Percentiles rank a stretch among this genome's conserved stretches.
Evolutionary conservation across 2,329 filamentous ascomycete species (phyloP).

Genomic region (Cercospora sp.): DNA sequence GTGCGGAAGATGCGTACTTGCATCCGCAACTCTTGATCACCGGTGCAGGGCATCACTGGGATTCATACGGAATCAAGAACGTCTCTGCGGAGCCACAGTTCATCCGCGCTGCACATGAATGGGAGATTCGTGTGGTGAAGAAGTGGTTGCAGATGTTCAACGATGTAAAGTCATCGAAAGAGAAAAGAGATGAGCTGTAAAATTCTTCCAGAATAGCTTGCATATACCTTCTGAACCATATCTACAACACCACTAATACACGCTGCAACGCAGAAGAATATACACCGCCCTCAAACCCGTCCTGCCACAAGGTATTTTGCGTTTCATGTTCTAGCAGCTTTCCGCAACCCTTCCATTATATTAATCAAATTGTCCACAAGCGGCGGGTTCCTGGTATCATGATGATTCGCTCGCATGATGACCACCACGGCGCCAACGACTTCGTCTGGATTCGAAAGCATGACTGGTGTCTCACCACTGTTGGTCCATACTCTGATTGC

Average conservation of each 20-base stretch:
- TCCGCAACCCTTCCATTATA: constrained; percentile 59
- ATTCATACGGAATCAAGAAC: constrained; percentile 48
- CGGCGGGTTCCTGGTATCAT: constrained; percentile 49
- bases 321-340: constrained; percentile 35
- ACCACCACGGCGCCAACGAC: constrained; percentile 62
- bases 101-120: constrained; percentile 60
- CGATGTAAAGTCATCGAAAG: constrained; percentile 7
- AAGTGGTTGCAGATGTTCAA: constrained; percentile 57
- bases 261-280: not conserved
- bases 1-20: constrained; percentile 40
- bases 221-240: not conserved
- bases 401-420: constrained; percentile 57
- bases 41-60: constrained; percentile 52
- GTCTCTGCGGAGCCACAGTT: constrained; percentile 60
- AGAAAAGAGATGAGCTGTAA: constrained; percentile 1
- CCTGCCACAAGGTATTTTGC: not conserved
- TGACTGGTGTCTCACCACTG: constrained; percentile 25
- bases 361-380: constrained; percentile 68
- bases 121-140: constrained; percentile 62
- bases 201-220: not conserved
- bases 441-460: constrained; percentile 57
- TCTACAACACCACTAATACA: not conserved
- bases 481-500: constrained; percentile 34
- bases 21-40: constrained; percentile 53
- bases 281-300: not conserved